These are phyloP conservation scores for Pseudogymnoascus sp. DNA, from an alignment of 2,329 filamentous ascomycete species.

Conservation along the genomic window DNA sequence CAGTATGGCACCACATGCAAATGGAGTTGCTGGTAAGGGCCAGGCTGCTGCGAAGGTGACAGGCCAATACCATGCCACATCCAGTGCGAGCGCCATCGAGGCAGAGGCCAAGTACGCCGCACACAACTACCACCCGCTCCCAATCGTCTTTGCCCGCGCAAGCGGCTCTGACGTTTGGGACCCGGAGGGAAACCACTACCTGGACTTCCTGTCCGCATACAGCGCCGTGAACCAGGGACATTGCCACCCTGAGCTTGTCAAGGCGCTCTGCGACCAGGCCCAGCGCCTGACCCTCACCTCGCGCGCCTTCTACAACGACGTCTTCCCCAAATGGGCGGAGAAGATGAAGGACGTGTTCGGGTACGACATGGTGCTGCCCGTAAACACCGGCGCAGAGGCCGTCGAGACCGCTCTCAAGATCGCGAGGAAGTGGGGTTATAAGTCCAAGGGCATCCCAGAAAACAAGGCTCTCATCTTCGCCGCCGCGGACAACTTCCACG, in stretches of 20 bases:
- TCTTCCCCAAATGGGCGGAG: slow-evolving; percentile 91
- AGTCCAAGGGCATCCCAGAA: slow-evolving; percentile 81
- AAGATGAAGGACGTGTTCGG: slow-evolving; percentile 84
- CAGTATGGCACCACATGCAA: slow-evolving; percentile 53
- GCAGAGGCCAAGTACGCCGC: slow-evolving; percentile 79
- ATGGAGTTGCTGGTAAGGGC: slow-evolving; percentile 29
- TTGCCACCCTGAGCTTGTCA: slow-evolving; percentile 92
- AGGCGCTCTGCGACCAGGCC: slow-evolving; percentile 83
- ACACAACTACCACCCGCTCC: slow-evolving; percentile 97
- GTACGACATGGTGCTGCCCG: slow-evolving; percentile 95
- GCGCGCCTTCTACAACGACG: slow-evolving; percentile 95
- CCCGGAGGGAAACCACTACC: slow-evolving; percentile 88
- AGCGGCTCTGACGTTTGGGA: slow-evolving; percentile 90
- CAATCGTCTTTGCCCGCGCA: slow-evolving; percentile 83
- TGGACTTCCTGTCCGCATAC: slow-evolving; percentile 97
- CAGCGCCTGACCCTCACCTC: slow-evolving; percentile 84
- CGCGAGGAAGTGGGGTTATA: slow-evolving; percentile 96
- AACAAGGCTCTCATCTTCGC: slow-evolving; percentile 79
- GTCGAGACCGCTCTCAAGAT: slow-evolving; percentile 96
- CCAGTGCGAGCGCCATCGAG: slow-evolving; percentile 71
- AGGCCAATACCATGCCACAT: slow-evolving; percentile 60
- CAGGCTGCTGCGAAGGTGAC: slow-evolving; percentile 22
- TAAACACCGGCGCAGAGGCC: slow-evolving; percentile 96
- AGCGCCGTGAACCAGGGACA: slow-evolving; percentile 97
- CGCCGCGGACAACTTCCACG: slow-evolving; percentile 90